Base-by-base conservation (phyloP, 176 grass and related monocot species). In the Oryza brachyantha region DNA sequence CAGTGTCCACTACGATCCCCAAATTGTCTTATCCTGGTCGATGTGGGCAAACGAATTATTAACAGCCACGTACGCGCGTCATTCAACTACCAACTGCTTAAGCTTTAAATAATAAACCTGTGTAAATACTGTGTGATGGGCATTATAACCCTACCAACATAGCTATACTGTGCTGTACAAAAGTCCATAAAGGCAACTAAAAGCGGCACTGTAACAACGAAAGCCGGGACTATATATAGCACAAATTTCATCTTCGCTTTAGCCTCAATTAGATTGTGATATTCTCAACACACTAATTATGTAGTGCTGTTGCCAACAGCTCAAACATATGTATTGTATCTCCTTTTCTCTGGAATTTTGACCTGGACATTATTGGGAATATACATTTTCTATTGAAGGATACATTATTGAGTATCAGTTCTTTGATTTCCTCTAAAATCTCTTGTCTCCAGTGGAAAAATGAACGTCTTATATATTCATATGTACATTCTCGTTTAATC, bases 1-100 rank as follows among this genome's bases (percentile, higher is more conserved):
- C 76, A 75, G 64, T 62, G 79, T 54, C 54, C 86, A 88, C 81
- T 70, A 64, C 25, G 54, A 35, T 70, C 62, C 21, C 41, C 54
- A 80, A 69, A 75, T 52, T 88, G 41, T 69, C 76, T 75, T 75
- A 73, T 83, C 73, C 26, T 66, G 72, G 16, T 52, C 19, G 17
- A 52, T 54, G 32, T 28, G 50, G 73, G 29, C 54, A 74, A 73
- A 79, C 7, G 13, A 68, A 61, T 78, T 73, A 74, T 34, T 46
- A 39, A 50, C n/a, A 37, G 13, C 5, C 70, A 65, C 35, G 72
- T 7, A 42, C 69, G n/a, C n/a, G n/a, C n/a, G 42, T 16, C 19
- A 64, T 36, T 68, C 66, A 82, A 72, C 34, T 11, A 64, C 7
- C 55, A 65, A 42, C 70, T 63, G 25, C 41, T 37, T 29, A 66